Percentiles rank a stretch among this genome's conserved stretches.
These are phyloP conservation scores for Fimicolochytrium jonesii DNA, from an alignment of 192 early-diverging fungal genomes.

Conservation along the genomic window DNA sequence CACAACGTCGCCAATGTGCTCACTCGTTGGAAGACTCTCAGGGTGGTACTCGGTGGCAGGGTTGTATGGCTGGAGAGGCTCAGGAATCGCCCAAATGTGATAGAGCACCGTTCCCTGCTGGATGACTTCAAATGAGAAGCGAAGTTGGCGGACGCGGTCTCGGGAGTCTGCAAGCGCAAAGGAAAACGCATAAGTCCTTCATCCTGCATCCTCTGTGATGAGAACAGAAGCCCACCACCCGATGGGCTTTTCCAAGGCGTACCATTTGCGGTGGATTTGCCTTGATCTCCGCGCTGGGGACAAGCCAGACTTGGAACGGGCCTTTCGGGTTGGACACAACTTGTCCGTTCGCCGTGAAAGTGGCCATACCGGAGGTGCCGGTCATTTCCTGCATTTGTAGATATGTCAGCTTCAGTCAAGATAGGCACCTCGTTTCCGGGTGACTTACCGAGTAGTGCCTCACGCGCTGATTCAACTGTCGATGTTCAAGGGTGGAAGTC, in stretches of 20 bases:
- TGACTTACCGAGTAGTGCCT: slow-evolving; percentile 6
- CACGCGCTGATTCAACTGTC: slow-evolving; percentile 9
- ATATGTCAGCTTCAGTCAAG: too few species aligned
- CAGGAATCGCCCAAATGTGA: slow-evolving; percentile 8
- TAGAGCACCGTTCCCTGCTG: slow-evolving; percentile 3
- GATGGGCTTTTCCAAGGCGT: too few species aligned
- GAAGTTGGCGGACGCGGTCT: slow-evolving; percentile 9
- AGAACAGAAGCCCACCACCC: too few species aligned
- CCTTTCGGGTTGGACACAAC: neutral
- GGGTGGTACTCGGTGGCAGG: slow-evolving; percentile 12
- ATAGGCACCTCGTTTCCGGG: too few species aligned
- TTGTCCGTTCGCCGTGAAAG: neutral
- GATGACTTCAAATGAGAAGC: slow-evolving; percentile 11
- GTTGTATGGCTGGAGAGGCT: slow-evolving; percentile 3
- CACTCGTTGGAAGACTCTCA: neutral
- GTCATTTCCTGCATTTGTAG: too few species aligned
- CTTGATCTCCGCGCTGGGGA: slow-evolving; percentile 3
- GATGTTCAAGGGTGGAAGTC: too few species aligned
- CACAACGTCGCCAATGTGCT: slow-evolving; percentile 13
- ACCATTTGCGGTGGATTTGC: slow-evolving; percentile 3
- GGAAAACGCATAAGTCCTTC: too few species aligned
- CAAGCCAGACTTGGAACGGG: slow-evolving; percentile 12
- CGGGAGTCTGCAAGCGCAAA: slow-evolving; percentile 11
- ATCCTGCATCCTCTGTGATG: too few species aligned
- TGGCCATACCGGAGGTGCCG: slow-evolving; percentile 1